Evolutionary conservation across 768 basidiomycete species (phyloP).

Genomic region (Exidia glandulosa): DNA sequence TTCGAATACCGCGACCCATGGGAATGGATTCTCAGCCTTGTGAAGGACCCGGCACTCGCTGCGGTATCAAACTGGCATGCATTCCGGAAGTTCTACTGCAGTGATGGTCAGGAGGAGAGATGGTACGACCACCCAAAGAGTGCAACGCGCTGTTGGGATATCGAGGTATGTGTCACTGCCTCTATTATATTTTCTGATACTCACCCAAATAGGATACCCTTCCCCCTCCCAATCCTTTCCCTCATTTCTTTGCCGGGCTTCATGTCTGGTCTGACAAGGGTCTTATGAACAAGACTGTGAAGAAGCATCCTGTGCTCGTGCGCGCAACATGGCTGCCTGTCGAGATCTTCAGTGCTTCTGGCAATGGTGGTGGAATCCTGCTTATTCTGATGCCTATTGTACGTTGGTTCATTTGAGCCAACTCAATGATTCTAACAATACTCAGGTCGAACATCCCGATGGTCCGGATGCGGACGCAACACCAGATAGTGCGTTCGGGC

Average conservation of each 20-base stretch:
- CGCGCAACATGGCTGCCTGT: constrained; percentile 16
- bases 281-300: constrained; percentile 16
- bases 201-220: too few relatives aligned
- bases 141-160: constrained; percentile 19
- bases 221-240: too few relatives aligned
- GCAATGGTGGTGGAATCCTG: constrained; percentile 23
- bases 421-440: neutral
- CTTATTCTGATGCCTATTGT: constrained; percentile 21
- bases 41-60: constrained; percentile 15
- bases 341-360: constrained; percentile 20
- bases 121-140: constrained; percentile 20
- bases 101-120: constrained; percentile 6
- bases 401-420: neutral
- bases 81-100: constrained; percentile 15
- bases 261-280: constrained; percentile 24
- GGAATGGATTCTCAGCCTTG: constrained; percentile 15
- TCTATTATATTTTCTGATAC: neutral
- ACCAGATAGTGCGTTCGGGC: constrained; percentile 14
- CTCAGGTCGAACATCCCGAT: constrained; percentile 16
- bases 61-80: constrained; percentile 11
- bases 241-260: too few relatives aligned
- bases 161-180: constrained; percentile 12
- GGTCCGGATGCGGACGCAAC: constrained; percentile 13
- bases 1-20: constrained; percentile 22
- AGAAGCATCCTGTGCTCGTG: constrained; percentile 19